Conservation (phyloP, 768 basidiomycete species). For the Podaxis mareebaensis region DNA sequence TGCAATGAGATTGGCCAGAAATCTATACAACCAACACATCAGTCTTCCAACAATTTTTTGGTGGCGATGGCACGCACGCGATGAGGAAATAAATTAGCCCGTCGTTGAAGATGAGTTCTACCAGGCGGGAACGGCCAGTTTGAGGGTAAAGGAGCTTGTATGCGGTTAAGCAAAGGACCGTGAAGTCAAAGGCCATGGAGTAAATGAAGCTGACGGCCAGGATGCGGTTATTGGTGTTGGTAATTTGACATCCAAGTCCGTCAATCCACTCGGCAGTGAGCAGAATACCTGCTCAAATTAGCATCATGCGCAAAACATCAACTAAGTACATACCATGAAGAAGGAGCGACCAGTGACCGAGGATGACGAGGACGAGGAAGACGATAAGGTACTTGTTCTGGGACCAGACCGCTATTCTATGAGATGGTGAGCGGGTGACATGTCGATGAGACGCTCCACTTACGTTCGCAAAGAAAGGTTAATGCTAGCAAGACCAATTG, state of each 20-base stretch:
- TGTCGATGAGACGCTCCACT: conserved; percentile 26
- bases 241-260: conserved; percentile 55
- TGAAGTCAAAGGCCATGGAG: conserved; percentile 71
- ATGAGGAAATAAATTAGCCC: conserved; percentile 73
- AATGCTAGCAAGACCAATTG: conserved; percentile 70
- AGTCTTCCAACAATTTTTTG: background rate
- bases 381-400: conserved; percentile 53
- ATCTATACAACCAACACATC: conserved; percentile 36
- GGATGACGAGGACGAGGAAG: conserved; percentile 54
- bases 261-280: conserved; percentile 59
- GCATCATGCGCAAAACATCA: background rate
- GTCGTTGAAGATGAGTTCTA: conserved; percentile 68
- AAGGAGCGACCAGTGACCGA: conserved; percentile 73
- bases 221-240: conserved; percentile 54
- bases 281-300: conserved; percentile 45
- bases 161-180: conserved; percentile 59
- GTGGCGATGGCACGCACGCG: conserved; percentile 46
- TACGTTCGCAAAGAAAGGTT: conserved; percentile 72
- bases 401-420: conserved; percentile 72
- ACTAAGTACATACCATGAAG: conserved; percentile 51
- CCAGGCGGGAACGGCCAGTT: conserved; percentile 53
- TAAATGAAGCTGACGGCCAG: conserved; percentile 73
- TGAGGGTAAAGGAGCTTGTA: conserved; percentile 55
- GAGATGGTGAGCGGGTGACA: background rate
- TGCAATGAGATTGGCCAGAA: conserved; percentile 66